A percentile compares a stretch with the other conserved stretches of the same genome.
These are phyloP conservation scores for Cercospora zeae-maydis DNA, from an alignment of 2,329 filamentous ascomycete species.

Conservation along the genomic window DNA sequence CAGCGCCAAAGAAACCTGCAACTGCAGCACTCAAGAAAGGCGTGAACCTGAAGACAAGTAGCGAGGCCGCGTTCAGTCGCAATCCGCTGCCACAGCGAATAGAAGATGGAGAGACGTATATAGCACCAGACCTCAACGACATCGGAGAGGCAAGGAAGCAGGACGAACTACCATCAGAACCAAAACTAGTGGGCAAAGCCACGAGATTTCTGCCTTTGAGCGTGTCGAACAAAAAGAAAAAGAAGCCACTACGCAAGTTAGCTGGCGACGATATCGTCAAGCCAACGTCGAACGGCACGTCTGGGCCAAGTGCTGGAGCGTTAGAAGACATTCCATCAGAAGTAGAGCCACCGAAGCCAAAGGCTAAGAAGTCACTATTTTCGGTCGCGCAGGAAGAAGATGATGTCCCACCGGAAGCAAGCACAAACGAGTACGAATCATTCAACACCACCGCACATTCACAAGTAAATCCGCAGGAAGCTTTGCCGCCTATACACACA, in stretches of 20 bases:
- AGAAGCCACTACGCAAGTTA: conserved; percentile 51
- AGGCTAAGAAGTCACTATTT: conserved; percentile 67
- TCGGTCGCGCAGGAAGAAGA: conserved; percentile 53
- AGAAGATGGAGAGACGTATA: conserved; percentile 26
- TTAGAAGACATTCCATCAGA: not conserved
- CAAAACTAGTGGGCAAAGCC: conserved; percentile 71
- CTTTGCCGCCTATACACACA: not conserved
- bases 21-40: conserved; percentile 49
- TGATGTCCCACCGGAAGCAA: conserved; percentile 2
- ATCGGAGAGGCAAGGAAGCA: conserved; percentile 31
- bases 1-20: conserved; percentile 66
- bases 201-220: conserved; percentile 88
- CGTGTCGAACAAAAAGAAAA: conserved; percentile 69
- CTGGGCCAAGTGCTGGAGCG: not conserved
- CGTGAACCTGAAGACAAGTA: conserved; percentile 76
- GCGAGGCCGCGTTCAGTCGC: conserved; percentile 75
- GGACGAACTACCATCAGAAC: conserved; percentile 44
- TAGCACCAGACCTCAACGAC: not conserved
- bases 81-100: conserved; percentile 49
- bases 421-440: conserved; percentile 36
- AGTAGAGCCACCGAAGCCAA: conserved; percentile 35
- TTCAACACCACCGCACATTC: conserved; percentile 27
- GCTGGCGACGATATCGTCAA: conserved; percentile 5
- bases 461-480: conserved; percentile 1
- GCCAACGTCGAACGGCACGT: not conserved